Evolutionary conservation across 2,329 filamentous ascomycete genomes (phyloP).

Genomic region (Cercospora zeae-maydis): DNA sequence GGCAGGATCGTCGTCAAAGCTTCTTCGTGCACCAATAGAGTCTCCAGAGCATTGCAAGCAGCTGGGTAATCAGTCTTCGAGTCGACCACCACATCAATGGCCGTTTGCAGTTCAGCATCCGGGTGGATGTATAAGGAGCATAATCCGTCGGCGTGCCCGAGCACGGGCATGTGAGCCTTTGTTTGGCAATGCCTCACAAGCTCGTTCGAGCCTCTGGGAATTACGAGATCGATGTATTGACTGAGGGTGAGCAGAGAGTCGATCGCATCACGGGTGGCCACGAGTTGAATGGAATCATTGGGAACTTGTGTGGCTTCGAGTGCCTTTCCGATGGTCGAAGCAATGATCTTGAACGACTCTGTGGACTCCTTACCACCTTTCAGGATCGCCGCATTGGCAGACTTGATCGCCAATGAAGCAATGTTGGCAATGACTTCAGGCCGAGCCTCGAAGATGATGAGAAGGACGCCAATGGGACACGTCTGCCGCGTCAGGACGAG

Average conservation of each 20-base stretch:
- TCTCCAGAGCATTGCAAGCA: slow-evolving; percentile 93
- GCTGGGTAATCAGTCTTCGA: slow-evolving; percentile 93
- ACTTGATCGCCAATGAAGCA: slow-evolving; percentile 91
- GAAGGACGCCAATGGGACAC: slow-evolving; percentile 92
- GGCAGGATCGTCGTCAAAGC: slow-evolving; percentile 67
- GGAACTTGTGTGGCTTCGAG: slow-evolving; percentile 72
- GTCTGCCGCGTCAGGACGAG: slow-evolving; percentile 82
- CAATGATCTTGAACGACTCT: slow-evolving; percentile 90
- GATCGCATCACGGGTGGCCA: slow-evolving; percentile 88
- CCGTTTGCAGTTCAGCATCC: slow-evolving; percentile 69
- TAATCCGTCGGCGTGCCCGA: slow-evolving; percentile 92
- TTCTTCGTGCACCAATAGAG: slow-evolving; percentile 74
- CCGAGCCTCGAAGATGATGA: slow-evolving; percentile 97
- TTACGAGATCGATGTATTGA: slow-evolving; percentile 86
- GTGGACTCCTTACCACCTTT: slow-evolving; percentile 97
- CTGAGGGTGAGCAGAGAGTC: slow-evolving; percentile 83
- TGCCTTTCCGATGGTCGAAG: slow-evolving; percentile 75
- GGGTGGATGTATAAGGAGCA: slow-evolving; percentile 81
- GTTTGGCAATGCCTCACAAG: slow-evolving; percentile 86
- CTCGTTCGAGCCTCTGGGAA: slow-evolving; percentile 86
- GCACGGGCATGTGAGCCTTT: slow-evolving; percentile 87
- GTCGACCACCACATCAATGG: slow-evolving; percentile 75
- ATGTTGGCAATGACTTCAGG: slow-evolving; percentile 99
- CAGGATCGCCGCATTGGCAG: slow-evolving; percentile 91
- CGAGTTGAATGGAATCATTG: slow-evolving; percentile 83